Base-by-base conservation (phyloP, 192 early-diverging fungal genomes). In the Coemansia sp. region DNA sequence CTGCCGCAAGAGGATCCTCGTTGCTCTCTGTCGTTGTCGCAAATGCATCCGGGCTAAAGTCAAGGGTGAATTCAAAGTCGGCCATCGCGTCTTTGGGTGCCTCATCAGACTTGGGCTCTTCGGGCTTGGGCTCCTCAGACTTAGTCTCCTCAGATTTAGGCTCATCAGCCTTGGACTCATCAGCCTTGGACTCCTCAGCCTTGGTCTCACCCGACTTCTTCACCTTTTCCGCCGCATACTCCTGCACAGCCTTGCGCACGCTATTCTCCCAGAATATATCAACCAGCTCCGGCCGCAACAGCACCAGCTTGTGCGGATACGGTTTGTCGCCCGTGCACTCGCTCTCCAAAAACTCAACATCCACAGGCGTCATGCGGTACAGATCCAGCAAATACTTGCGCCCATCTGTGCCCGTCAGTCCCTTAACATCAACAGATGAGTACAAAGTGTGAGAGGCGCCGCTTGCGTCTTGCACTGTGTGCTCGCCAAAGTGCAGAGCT, bases 351-450 rank as follows among this genome's bases (percentile, higher is more conserved):
- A 99, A 99, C 62, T 87, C 87, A 54, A 93, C 84, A 75, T 98
- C 97, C 47, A 93, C 86, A 19, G 97, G 95, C 14, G 89, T 90
- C 49, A 96, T 71, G 39, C 97, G 89, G 82, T 91, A 95, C 54
- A 98, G 82, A 78, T 98, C 97, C 68, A 98, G 73, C 26, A 98
- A 64, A 74, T 98, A 98, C 37, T 89, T 84, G 78, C 95, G 89
- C 10, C 90, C 89, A 68, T 98, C 97, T n/a, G 87, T 87, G 45
- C 95, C 94, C 19, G 90, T 68, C 49, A 98, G 85, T 12, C 95
- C 95, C 83, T 98, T 98, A 54, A 89, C 88, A 51, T 98, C 97
- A 10, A 91, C 73, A 3, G 95, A 94, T 0, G 92, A 91, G 59
- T 84, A 88, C 11, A 98, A 82, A 39, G 78, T 81, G 24, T 84